A percentile compares a stretch with the other conserved stretches of the same genome.
phyloP scores from a whole-genome alignment of 441 rosid species.

The Bruguiera hainesii region DNA sequence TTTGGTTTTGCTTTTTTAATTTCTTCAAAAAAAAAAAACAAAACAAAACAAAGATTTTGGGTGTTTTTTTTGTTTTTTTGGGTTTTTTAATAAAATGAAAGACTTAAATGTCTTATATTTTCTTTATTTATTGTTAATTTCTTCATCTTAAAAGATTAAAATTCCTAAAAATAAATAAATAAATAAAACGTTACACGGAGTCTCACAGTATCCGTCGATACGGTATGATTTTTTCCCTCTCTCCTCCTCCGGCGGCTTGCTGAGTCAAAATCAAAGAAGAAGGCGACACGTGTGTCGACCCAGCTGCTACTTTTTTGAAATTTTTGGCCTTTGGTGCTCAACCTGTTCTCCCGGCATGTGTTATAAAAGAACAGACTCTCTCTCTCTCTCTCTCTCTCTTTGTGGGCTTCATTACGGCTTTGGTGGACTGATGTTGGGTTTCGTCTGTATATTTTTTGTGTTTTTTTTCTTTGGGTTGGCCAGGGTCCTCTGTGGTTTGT shows the following conservation, averaged over 20 bases:
- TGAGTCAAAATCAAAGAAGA: constrained; percentile 26
- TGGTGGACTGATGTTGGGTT: background rate
- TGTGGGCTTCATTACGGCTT: background rate
- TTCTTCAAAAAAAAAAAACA: too few species aligned
- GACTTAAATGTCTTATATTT: too few species aligned
- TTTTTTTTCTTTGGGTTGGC: too few species aligned
- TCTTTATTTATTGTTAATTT: too few species aligned
- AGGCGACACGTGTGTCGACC: constrained; percentile 29
- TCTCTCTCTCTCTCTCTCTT: background rate
- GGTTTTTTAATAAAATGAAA: too few species aligned
- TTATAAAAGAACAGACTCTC: background rate
- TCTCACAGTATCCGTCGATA: constrained; percentile 4
- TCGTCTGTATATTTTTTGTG: too few species aligned
- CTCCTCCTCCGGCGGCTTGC: constrained; percentile 45
- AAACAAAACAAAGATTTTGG: too few species aligned
- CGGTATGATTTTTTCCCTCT: background rate
- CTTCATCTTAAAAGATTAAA: too few species aligned
- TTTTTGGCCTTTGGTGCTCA: background rate
- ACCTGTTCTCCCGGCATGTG: background rate
- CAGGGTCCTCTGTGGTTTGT: too few species aligned
- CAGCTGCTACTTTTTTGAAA: background rate
- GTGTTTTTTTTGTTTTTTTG: too few species aligned
- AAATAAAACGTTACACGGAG: too few species aligned
- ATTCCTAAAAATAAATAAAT: too few species aligned
- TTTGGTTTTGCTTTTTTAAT: background rate